Evolutionary conservation across 805 yeast genomes (phyloP).

Genomic region (Yamadazyma laniorum): DNA sequence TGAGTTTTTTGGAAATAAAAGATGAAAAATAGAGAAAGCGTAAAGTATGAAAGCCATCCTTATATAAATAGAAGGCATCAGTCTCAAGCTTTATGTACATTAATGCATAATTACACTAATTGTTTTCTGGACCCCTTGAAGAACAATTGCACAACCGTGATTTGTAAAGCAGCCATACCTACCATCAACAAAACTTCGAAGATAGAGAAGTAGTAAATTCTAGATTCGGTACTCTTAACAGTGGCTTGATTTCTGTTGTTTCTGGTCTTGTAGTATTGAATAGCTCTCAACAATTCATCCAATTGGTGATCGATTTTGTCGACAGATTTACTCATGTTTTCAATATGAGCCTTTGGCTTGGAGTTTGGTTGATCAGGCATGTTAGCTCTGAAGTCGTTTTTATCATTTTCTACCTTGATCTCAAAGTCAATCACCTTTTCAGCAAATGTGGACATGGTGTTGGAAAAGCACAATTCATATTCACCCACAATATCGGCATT

Average conservation of each 20-base stretch:
- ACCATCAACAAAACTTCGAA: constrained; percentile 71
- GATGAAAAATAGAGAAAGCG: too few species aligned
- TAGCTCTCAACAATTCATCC: constrained; percentile 51
- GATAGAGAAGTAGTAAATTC: constrained; percentile 75
- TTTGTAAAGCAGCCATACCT: constrained; percentile 69
- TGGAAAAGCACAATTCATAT: constrained; percentile 82
- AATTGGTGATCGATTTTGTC: constrained; percentile 59
- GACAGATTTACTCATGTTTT: constrained; percentile 53
- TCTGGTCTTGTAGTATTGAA: constrained; percentile 86
- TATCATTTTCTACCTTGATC: constrained; percentile 49
- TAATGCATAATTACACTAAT: constrained; percentile 40
- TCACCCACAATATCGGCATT: constrained; percentile 69
- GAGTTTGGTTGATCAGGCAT: constrained; percentile 54
- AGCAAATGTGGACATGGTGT: constrained; percentile 76
- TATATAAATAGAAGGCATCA: too few species aligned
- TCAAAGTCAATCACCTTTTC: constrained; percentile 86
- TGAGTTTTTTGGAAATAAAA: too few species aligned
- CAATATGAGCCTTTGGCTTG: constrained; percentile 51
- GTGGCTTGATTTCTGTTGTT: constrained; percentile 89
- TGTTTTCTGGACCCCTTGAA: constrained; percentile 72
- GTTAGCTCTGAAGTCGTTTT: constrained; percentile 50
- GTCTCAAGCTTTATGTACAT: constrained; percentile 3
- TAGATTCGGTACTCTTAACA: constrained; percentile 72
- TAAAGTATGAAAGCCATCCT: too few species aligned
- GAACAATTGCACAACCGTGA: constrained; percentile 64